Percentiles rank a stretch among this genome's conserved stretches.
Evolutionary conservation across 2,329 filamentous ascomycete species (phyloP).

Genomic region (Onygenales sp.): DNA sequence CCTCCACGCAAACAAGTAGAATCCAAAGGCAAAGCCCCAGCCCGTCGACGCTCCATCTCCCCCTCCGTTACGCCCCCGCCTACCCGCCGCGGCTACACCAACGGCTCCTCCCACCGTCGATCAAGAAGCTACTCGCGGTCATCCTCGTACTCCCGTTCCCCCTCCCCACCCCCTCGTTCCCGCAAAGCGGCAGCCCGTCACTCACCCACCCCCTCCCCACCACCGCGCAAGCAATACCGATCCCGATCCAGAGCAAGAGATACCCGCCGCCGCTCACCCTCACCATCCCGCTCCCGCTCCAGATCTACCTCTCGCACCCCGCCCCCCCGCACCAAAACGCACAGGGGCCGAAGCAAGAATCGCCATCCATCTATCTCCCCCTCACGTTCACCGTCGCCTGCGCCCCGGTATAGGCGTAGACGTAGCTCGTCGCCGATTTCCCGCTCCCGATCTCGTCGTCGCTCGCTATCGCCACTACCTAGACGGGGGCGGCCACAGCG

Average conservation of each 20-base stretch:
- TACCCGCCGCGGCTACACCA: neutral
- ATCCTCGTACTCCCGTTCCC: constrained; percentile 4
- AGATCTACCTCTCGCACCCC: constrained; percentile 6
- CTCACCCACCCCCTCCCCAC: constrained; percentile 14
- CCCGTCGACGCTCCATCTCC: constrained; percentile 19
- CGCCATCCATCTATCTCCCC: constrained; percentile 12
- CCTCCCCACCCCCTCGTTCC: constrained; percentile 4
- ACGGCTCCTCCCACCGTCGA: constrained; percentile 12
- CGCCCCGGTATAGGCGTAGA: constrained; percentile 12
- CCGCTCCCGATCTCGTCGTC: constrained; percentile 14
- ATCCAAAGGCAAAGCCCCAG: constrained; percentile 17
- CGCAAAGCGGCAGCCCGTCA: constrained; percentile 20
- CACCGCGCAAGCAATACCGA: constrained; percentile 14
- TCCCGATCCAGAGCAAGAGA: constrained; percentile 17
- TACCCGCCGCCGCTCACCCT: constrained; percentile 6
- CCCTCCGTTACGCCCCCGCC: constrained; percentile 22
- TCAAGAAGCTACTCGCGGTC: constrained; percentile 10
- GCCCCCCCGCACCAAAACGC: constrained; percentile 18
- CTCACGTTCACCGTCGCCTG: constrained; percentile 19
- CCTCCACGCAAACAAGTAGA: constrained; percentile 7
- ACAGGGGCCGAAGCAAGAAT: constrained; percentile 6
- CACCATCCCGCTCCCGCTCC: constrained; percentile 20
- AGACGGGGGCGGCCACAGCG: constrained; percentile 4
- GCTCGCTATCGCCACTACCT: constrained; percentile 14
- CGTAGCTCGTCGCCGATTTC: constrained; percentile 7